Conservation (phyloP, 202 grass and related monocot species). For the Cymbopogon flexuosus region DNA sequence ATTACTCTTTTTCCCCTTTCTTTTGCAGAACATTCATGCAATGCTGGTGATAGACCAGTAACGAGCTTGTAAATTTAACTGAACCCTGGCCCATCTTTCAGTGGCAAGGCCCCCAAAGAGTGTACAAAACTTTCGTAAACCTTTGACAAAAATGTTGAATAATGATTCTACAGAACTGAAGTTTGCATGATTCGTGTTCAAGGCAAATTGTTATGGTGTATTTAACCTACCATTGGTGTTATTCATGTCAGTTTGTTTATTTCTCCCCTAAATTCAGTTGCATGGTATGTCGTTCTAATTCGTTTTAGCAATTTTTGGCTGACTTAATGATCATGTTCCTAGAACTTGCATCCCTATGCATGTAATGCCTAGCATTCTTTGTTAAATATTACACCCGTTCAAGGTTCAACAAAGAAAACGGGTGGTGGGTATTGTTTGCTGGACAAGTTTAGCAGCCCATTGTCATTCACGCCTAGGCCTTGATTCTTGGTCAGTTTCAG, state of each 20-base stretch:
- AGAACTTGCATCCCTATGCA: not conserved
- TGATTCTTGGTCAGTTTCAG: no score
- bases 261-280: no score
- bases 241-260: no score
- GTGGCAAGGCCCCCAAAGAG: not conserved
- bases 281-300: not conserved
- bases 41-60: slow-evolving; percentile 15
- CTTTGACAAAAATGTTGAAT: slow-evolving; percentile 22
- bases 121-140: slow-evolving; percentile 24
- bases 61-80: slow-evolving; percentile 36
- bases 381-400: not conserved
- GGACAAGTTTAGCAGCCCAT: no score
- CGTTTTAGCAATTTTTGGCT: not conserved
- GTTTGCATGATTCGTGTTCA: not conserved
- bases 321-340: no score
- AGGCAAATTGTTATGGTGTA: no score
- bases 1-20: not conserved
- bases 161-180: slow-evolving; percentile 21
- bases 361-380: no score
- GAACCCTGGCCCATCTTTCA: slow-evolving; percentile 8
- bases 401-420: no score
- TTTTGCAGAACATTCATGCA: not conserved
- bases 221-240: no score
- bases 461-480: no score
- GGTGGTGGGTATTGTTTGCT: no score